These are phyloP conservation scores for Rhizoclosmatium sp. DNA, from an alignment of 192 early-diverging fungal species.

Conservation along the genomic window DNA sequence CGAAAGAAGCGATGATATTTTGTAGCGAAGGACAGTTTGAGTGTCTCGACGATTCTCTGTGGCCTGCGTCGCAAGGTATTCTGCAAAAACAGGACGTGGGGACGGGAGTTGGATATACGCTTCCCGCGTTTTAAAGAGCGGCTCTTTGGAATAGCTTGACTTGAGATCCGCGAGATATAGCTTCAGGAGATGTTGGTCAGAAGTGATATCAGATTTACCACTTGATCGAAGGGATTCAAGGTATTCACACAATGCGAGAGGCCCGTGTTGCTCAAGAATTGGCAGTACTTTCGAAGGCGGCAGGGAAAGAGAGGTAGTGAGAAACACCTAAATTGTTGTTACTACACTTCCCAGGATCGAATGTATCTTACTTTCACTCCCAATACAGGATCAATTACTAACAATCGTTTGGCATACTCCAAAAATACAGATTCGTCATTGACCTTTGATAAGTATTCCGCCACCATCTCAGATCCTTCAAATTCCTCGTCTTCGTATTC, in stretches of 20 bases:
- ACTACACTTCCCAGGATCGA: background rate
- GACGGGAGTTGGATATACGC: background rate
- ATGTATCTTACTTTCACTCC: slow-evolving; percentile 45
- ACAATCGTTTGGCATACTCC: slow-evolving; percentile 40
- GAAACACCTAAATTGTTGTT: slow-evolving; percentile 16
- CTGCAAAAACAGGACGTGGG: background rate
- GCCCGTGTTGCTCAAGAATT: slow-evolving; percentile 19
- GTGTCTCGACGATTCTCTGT: too few relatives aligned
- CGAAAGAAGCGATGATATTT: background rate
- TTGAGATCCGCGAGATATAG: slow-evolving; percentile 19
- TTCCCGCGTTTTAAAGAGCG: background rate
- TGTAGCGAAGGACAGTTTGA: too few relatives aligned
- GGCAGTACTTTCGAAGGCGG: slow-evolving; percentile 14
- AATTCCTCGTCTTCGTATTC: slow-evolving; percentile 64
- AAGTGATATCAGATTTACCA: background rate
- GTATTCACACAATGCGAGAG: slow-evolving; percentile 18
- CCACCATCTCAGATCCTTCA: slow-evolving; percentile 32
- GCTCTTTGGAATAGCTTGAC: background rate
- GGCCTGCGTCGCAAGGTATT: background rate
- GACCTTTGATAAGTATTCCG: slow-evolving; percentile 24
- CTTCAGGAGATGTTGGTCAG: background rate
- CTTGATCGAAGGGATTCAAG: slow-evolving; percentile 38
- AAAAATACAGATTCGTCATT: slow-evolving; percentile 36
- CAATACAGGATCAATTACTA: slow-evolving; percentile 37
- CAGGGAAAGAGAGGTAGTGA: slow-evolving; percentile 22